These are phyloP conservation scores for Litchi chinensis DNA, from an alignment of 345 rosid genomes.

Conservation along the genomic window DNA sequence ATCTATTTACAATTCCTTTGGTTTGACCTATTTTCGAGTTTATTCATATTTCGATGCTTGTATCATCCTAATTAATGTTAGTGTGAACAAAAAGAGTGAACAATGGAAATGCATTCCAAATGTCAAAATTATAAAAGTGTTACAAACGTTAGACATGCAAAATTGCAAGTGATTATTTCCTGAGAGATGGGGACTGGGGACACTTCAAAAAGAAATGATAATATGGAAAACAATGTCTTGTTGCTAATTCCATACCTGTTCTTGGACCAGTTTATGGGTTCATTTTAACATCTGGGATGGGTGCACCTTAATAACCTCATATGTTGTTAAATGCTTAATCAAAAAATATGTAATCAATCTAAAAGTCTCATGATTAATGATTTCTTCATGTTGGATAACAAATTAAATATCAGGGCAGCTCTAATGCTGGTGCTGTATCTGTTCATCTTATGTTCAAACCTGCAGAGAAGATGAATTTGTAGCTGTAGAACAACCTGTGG, in stretches of 20 bases:
- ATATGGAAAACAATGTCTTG: background rate
- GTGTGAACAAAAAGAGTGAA: background rate
- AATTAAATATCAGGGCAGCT: background rate
- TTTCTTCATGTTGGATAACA: slow-evolving; percentile 5
- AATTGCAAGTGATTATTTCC: background rate
- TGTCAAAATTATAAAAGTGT: background rate
- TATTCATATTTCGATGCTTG: background rate
- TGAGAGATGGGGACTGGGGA: background rate
- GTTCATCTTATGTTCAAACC: slow-evolving; percentile 11
- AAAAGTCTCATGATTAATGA: slow-evolving; percentile 18
- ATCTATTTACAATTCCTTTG: background rate
- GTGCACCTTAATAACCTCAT: background rate
- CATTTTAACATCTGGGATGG: background rate
- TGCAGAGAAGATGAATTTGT: slow-evolving; percentile 71
- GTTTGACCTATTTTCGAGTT: slow-evolving; percentile 1
- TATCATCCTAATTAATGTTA: background rate
- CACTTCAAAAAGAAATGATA: background rate
- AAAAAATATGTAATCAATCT: background rate
- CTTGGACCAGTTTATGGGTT: background rate
- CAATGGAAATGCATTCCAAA: background rate
- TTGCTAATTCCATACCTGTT: background rate
- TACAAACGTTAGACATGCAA: background rate
- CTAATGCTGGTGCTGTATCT: slow-evolving; percentile 14
- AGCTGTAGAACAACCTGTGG: slow-evolving; percentile 76
- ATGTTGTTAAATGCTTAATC: background rate